Percentiles rank a stretch among this genome's conserved stretches.
phyloP scores from a whole-genome alignment of 768 basidiomycete genomes.

The Rossbeevera mucosa region DNA sequence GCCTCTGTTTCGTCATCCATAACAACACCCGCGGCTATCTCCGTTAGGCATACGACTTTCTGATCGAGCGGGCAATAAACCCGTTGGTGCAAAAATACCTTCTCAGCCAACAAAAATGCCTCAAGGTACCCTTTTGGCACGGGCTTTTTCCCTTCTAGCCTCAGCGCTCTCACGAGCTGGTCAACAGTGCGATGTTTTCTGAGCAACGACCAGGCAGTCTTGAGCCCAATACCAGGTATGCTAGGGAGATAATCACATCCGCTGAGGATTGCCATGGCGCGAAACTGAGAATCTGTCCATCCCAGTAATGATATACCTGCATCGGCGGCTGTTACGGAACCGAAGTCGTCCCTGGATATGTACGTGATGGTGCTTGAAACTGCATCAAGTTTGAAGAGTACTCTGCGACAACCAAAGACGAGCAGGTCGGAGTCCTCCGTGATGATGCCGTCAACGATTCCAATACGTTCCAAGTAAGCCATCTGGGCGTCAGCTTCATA shows the following conservation, averaged over 20 bases:
- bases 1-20: conserved; percentile 62
- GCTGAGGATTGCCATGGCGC: conserved; percentile 89
- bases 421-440: conserved; percentile 98
- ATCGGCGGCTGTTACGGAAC: conserved; percentile 46
- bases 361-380: conserved; percentile 58
- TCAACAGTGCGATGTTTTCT: conserved; percentile 84
- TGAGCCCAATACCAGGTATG: conserved; percentile 87
- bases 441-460: conserved; percentile 84
- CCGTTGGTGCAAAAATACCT: conserved; percentile 88
- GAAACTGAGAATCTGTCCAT: conserved; percentile 88
- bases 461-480: conserved; percentile 80
- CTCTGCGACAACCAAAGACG: conserved; percentile 91
- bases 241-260: conserved; percentile 93
- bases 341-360: conserved; percentile 67
- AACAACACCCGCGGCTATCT: conserved; percentile 45
- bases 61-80: conserved; percentile 76
- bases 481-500: conserved; percentile 99
- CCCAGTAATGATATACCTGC: conserved; percentile 72
- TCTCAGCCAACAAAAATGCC: conserved; percentile 77
- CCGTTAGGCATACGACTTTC: conserved; percentile 66
- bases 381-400: conserved; percentile 89
- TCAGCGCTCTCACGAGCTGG: conserved; percentile 70
- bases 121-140: conserved; percentile 76
- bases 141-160: conserved; percentile 76
- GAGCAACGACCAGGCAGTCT: conserved; percentile 82